Evolutionary conservation across 2,329 filamentous ascomycete genomes (phyloP), one percentile per base, ranked within the genome.

Genomic region (Ascochyta lentis): DNA sequence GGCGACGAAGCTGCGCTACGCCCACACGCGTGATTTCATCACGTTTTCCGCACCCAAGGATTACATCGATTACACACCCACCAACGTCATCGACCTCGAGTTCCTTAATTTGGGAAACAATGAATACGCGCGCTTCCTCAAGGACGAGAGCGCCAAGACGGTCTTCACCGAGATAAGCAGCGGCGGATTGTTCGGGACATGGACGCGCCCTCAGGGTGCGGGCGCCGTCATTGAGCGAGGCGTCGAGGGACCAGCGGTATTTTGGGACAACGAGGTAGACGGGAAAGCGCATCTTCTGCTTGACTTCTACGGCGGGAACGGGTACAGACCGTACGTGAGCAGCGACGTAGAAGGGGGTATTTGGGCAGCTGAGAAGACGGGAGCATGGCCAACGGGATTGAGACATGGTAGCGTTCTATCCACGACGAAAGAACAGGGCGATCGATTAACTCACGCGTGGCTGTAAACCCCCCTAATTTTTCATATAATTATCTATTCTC

Each of bases 71-170:
- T 74, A 78, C 39, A 68, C 75, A 1, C 78, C 79, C 0, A 81
- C 77, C 46, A 76, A 80, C 54, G 75, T 83, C 47, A 85, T 84
- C 64, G 82, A 84, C 61, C 74, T 87, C n/a, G 83, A 85, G 61
- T 82, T 88, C 68, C 74, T 84, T 3, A 72, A 78, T 1, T 69
- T 83, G 1, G 77, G 78, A 13, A 62, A 61, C 31, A 71, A 71
- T 43, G 73, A 73, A n/a, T 85, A 81, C 46, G 74, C 81, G 6
- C 79, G 83, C 40, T 85, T 85, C 70, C 74, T 85, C 70, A 85
- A 85, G 60, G 81, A 85, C 67, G 82, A 85, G 65, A 76, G 78
- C 1, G 77, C 73, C 2, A 82, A 82, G 58, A 79, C 77, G 0
- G 81, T 85, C 22, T 85, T 82, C 55, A 76, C 78, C 29, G 82